Evolutionary conservation across 2,329 filamentous ascomycete genomes (phyloP).

Genomic region (Cryphonectria naterciae): DNA sequence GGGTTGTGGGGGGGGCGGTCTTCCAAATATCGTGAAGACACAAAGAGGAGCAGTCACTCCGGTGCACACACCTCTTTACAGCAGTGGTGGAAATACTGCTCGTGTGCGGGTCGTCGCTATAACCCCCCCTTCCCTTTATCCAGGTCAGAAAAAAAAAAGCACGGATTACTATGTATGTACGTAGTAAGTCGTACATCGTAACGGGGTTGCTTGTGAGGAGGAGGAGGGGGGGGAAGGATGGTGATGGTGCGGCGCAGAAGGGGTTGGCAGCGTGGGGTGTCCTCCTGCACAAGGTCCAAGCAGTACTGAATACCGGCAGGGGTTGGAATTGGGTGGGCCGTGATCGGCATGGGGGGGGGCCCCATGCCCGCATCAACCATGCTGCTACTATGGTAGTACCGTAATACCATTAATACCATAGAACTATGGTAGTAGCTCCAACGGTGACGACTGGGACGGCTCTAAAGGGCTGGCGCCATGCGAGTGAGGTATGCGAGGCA

Average conservation of each 20-base stretch:
- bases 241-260: constrained; percentile 15
- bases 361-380: constrained; percentile 6
- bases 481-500: not conserved
- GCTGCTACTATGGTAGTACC: not conserved
- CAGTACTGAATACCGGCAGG: constrained; percentile 18
- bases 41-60: not conserved
- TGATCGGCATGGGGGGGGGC: constrained; percentile 27
- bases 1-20: not conserved
- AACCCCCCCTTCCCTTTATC: not conserved
- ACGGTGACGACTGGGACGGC: not conserved
- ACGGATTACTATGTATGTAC: not conserved
- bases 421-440: not conserved
- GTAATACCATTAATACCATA: not conserved
- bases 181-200: not conserved
- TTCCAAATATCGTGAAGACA: not conserved
- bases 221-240: not conserved
- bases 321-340: constrained; percentile 14
- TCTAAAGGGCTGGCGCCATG: not conserved
- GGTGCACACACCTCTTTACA: not conserved
- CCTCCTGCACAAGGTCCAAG: constrained; percentile 20
- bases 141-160: too few relatives aligned
- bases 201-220: not conserved
- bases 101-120: not conserved
- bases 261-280: constrained; percentile 23
- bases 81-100: not conserved